Conservation (phyloP, 2,329 filamentous ascomycete species). For the Ascochyta viciae-villosae region DNA sequence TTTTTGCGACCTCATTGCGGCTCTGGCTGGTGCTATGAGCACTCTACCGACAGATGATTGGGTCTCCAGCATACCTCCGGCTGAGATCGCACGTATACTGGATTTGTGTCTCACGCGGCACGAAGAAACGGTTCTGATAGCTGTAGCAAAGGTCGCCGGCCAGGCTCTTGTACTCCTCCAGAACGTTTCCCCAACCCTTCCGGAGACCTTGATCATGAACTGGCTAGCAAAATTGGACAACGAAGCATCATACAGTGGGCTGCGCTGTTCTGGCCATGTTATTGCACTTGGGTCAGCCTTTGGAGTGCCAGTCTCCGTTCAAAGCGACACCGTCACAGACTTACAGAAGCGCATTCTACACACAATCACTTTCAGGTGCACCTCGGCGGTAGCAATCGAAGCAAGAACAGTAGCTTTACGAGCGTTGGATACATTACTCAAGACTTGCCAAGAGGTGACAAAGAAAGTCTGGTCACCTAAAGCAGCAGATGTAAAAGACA, state of each 20-base stretch:
- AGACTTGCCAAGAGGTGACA: constrained; percentile 11
- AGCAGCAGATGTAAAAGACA: constrained; percentile 24
- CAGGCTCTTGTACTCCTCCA: constrained; percentile 30
- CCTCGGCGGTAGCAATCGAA: constrained; percentile 50
- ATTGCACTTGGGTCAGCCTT: constrained; percentile 54
- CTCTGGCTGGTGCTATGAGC: constrained; percentile 30
- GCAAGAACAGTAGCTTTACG: constrained; percentile 53
- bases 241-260: constrained; percentile 50
- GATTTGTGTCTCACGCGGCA: constrained; percentile 45
- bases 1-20: constrained; percentile 61
- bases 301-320: constrained; percentile 18
- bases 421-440: constrained; percentile 48
- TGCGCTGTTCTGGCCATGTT: constrained; percentile 52
- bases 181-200: constrained; percentile 10
- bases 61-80: constrained; percentile 18
- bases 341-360: constrained; percentile 40
- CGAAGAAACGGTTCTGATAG: constrained; percentile 44
- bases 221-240: constrained; percentile 44
- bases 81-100: constrained; percentile 32
- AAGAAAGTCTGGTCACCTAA: constrained; percentile 3
- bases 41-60: constrained; percentile 5
- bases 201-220: constrained; percentile 26
- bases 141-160: constrained; percentile 35
- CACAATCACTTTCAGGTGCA: constrained; percentile 48
- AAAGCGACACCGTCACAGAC: not conserved